Evolutionary conservation across 345 rosid species (phyloP), one percentile per base, ranked within the genome.

Genomic region (Acer campestre): DNA sequence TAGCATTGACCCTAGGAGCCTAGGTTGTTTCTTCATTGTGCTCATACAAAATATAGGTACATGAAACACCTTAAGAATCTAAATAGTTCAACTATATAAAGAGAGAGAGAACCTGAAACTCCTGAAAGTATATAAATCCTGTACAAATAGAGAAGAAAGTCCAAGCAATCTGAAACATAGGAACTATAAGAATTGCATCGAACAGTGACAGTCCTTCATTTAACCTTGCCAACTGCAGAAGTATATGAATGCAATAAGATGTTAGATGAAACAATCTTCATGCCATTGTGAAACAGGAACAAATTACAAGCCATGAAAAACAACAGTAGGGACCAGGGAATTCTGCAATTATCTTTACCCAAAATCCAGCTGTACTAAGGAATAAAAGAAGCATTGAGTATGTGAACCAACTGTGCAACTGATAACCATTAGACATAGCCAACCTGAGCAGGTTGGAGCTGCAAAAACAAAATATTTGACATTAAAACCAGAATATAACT

Each of bases 131-230:
- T 59, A 96, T 80, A 85, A 93, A 93, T 89, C 98, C 99, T 81
- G 99, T 96, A 89, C 93, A 94, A 56, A 96, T 96, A 78, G 99
- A 96, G 85, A 96, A 93, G 91, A 94, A 96, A 74, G 99, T 94
- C 99, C 99, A 96, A 71, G 92, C 98, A 84, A 96, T 96, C 86
- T 96, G 98, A 86, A 96, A 96, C 99, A 96, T 96, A 7, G 99
- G 99, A 86, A 96, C 99, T 74, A 96, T 96, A 67, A 94, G 94
- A 78, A 96, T 92, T 72, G 99, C 99, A 82, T 96, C 99, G 53
- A 90, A 96, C 46, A 91, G 81, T 23, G 99, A 82, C 84, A 96
- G 84, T 67, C 99, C 99, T 82, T 94, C 99, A 77, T 96, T 96
- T 86, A 96, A 84, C 79, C 99, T 89, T 63, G 99, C 83, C 99